These are phyloP conservation scores for Dinochytrium kinnereticum DNA, from an alignment of 371 early-diverging fungal species.

Conservation along the genomic window DNA sequence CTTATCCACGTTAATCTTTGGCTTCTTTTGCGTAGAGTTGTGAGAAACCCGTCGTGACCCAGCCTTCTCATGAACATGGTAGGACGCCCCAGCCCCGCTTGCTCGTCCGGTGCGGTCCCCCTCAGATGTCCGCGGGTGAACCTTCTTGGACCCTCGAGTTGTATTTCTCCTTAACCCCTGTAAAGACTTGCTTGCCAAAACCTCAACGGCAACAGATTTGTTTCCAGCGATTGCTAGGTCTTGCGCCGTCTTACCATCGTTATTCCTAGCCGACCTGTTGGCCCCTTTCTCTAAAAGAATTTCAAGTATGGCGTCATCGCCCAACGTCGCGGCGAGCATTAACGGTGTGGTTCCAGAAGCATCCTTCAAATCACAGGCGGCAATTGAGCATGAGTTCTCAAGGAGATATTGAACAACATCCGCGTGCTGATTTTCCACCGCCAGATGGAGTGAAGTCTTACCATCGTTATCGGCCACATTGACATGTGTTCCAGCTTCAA, in stretches of 20 bases:
- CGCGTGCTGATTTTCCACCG: not conserved
- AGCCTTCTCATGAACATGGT: no score
- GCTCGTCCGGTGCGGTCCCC: no score
- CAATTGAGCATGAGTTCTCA: slow-evolving; percentile 7
- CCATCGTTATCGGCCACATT: not conserved
- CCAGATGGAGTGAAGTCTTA: slow-evolving; percentile 2
- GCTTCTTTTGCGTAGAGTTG: not conserved
- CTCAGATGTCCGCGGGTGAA: no score
- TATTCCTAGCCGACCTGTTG: not conserved
- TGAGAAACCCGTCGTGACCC: not conserved
- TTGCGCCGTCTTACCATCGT: not conserved
- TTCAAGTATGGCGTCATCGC: not conserved
- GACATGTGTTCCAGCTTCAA: not conserved
- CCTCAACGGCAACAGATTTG: not conserved
- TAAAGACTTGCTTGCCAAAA: not conserved
- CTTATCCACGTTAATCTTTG: not conserved
- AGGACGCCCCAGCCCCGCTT: no score
- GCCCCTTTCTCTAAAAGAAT: slow-evolving; percentile 2
- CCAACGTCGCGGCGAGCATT: not conserved
- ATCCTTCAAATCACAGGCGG: not conserved
- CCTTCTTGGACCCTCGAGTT: not conserved
- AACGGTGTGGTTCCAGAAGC: slow-evolving; percentile 1
- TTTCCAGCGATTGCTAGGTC: not conserved
- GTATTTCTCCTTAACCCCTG: not conserved
- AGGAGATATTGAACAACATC: not conserved